Conservation (phyloP, 768 basidiomycete species). For the Galerina marginata region DNA sequence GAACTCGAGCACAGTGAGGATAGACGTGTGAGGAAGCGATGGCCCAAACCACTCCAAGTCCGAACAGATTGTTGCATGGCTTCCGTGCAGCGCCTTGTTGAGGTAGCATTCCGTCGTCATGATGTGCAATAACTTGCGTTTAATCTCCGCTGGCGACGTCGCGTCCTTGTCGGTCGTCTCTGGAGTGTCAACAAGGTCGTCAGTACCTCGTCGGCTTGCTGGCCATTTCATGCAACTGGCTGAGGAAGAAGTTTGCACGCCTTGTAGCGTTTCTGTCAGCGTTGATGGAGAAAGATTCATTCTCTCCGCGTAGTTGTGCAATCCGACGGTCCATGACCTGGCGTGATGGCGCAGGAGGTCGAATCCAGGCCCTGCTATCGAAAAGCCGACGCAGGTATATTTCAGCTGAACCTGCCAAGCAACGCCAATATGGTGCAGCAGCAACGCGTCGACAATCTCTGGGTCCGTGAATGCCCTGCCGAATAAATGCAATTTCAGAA, state of each 20-base stretch:
- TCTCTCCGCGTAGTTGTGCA: constrained; percentile 24
- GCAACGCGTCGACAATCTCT: constrained; percentile 49
- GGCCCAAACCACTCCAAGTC: constrained; percentile 53
- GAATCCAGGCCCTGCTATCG: constrained; percentile 10
- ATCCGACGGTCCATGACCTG: constrained; percentile 16
- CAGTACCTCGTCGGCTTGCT: constrained; percentile 22
- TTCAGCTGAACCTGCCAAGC: constrained; percentile 47
- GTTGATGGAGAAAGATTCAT: constrained; percentile 29
- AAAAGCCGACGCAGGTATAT: constrained; percentile 23
- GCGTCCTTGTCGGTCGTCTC: constrained; percentile 8
- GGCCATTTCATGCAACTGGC: constrained; percentile 34
- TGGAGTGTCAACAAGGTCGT: constrained; percentile 31
- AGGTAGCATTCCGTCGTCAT: constrained; percentile 46
- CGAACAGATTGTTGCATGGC: constrained; percentile 42
- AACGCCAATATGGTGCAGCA: constrained; percentile 50
- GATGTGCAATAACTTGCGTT: constrained; percentile 45
- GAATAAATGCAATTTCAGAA: too few relatives aligned
- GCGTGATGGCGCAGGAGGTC: not conserved
- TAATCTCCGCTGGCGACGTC: constrained; percentile 14
- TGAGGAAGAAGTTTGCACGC: constrained; percentile 36
- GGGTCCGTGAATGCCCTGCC: constrained; percentile 50
- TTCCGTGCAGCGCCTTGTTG: constrained; percentile 39
- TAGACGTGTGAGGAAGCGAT: constrained; percentile 45
- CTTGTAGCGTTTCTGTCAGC: constrained; percentile 27
- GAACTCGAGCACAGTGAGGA: constrained; percentile 43